Evolutionary conservation across 2,329 filamentous ascomycete species (phyloP).

Genomic region (Cytospora chrysosperma): DNA sequence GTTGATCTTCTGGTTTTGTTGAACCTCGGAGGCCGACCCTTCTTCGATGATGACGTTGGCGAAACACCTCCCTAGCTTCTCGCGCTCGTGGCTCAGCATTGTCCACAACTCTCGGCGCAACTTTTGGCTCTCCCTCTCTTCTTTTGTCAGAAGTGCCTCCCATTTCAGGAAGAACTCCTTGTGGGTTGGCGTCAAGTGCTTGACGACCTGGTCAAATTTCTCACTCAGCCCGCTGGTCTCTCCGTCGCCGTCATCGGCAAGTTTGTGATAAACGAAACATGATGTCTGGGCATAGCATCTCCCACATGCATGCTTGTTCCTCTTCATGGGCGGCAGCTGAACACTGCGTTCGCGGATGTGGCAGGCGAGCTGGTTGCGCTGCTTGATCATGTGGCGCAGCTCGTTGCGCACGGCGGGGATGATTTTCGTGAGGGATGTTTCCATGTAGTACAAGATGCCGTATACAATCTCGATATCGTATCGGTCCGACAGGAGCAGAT

Average conservation of each 20-base stretch:
- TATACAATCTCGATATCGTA: constrained; percentile 92
- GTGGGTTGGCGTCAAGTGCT: constrained; percentile 72
- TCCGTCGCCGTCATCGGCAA: constrained; percentile 79
- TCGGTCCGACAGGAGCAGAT: constrained; percentile 84
- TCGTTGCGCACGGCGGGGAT: constrained; percentile 85
- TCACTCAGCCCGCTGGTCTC: constrained; percentile 78
- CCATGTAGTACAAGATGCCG: constrained; percentile 92
- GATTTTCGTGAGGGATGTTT: constrained; percentile 80
- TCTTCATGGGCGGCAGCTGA: constrained; percentile 82
- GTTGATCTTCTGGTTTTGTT: constrained; percentile 78
- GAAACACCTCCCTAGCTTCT: constrained; percentile 87
- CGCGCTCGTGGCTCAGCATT: constrained; percentile 84
- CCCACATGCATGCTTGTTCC: constrained; percentile 76
- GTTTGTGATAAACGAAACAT: constrained; percentile 91
- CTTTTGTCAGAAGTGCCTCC: constrained; percentile 89
- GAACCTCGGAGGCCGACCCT: constrained; percentile 69
- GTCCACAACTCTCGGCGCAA: constrained; percentile 92
- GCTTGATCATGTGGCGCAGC: constrained; percentile 93
- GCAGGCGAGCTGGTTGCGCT: constrained; percentile 85
- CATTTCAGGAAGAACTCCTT: constrained; percentile 89
- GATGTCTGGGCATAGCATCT: constrained; percentile 87
- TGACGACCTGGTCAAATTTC: constrained; percentile 78
- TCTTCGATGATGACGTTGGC: constrained; percentile 81
- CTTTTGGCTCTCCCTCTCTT: constrained; percentile 87
- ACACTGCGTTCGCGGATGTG: constrained; percentile 78